These are phyloP conservation scores for Coniella lustricola DNA, from an alignment of 2,329 filamentous ascomycete genomes.

Conservation along the genomic window DNA sequence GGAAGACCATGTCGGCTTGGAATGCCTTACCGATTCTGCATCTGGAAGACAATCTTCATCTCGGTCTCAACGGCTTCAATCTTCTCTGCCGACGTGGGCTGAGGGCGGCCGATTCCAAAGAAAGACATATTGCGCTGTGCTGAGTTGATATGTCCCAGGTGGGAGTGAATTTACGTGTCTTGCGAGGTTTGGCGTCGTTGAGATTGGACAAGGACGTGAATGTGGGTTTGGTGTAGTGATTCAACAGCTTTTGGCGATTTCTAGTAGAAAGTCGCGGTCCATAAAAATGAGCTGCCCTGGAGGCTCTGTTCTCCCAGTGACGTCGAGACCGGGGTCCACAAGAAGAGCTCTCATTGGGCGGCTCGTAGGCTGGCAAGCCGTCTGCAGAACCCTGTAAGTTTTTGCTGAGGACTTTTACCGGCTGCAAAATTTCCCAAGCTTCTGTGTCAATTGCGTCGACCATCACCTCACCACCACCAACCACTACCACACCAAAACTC, in stretches of 20 bases:
- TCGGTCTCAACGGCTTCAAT: constrained; percentile 94
- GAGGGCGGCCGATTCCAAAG: constrained; percentile 45
- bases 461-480: not conserved
- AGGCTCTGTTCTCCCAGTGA: constrained; percentile 10
- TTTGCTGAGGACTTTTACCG: not conserved
- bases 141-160: not conserved
- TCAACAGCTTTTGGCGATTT: not conserved
- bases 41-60: constrained; percentile 95
- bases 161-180: not conserved
- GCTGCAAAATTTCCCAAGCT: constrained; percentile 11
- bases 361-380: not conserved
- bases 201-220: not conserved
- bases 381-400: not conserved
- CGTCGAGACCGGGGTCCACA: constrained; percentile 6
- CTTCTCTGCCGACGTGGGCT: constrained; percentile 93
- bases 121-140: constrained; percentile 24
- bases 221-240: not conserved
- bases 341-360: not conserved
- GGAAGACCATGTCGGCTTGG: no score
- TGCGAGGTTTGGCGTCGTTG: not conserved
- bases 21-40: constrained; percentile 87
- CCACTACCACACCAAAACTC: no score
- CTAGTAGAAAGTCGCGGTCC: not conserved
- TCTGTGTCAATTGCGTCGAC: not conserved
- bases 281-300: constrained; percentile 12